phyloP scores from a whole-genome alignment of 2,329 filamentous ascomycete genomes.

The Diaporthe sp. region DNA sequence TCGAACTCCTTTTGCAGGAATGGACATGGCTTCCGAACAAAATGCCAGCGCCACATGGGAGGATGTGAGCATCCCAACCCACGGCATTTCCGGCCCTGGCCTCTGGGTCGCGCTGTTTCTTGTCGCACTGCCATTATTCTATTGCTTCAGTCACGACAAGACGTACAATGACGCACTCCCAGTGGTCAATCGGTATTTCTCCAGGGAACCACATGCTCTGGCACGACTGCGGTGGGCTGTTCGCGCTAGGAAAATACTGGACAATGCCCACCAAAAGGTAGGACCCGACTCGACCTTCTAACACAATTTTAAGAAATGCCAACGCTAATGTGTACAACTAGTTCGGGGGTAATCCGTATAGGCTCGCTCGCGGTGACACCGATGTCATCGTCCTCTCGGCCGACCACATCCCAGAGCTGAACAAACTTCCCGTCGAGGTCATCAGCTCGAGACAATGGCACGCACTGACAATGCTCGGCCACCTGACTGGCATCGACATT shows the following conservation, averaged over 20 bases:
- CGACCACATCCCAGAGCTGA: neutral
- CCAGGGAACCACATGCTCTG: neutral
- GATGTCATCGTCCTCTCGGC: neutral
- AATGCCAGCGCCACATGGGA: neutral
- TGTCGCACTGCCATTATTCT: neutral
- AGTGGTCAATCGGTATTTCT: neutral
- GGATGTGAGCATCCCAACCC: neutral
- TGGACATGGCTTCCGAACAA: neutral
- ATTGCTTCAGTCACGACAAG: neutral
- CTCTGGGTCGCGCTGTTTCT: neutral
- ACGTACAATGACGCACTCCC: neutral
- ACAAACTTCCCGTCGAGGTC: neutral
- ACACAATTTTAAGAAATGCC: neutral
- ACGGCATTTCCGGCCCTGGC: neutral
- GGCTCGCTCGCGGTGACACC: neutral
- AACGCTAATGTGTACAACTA: neutral
- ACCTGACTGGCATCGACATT: neutral
- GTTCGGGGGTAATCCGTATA: neutral
- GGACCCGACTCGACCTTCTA: neutral
- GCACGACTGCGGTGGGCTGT: neutral
- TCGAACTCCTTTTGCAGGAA: neutral
- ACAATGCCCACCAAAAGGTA: neutral
- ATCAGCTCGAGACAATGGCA: neutral
- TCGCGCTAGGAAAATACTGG: neutral
- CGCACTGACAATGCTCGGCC: neutral